phyloP scores from a whole-genome alignment of 768 basidiomycete species.

The Boletus insuetus region DNA sequence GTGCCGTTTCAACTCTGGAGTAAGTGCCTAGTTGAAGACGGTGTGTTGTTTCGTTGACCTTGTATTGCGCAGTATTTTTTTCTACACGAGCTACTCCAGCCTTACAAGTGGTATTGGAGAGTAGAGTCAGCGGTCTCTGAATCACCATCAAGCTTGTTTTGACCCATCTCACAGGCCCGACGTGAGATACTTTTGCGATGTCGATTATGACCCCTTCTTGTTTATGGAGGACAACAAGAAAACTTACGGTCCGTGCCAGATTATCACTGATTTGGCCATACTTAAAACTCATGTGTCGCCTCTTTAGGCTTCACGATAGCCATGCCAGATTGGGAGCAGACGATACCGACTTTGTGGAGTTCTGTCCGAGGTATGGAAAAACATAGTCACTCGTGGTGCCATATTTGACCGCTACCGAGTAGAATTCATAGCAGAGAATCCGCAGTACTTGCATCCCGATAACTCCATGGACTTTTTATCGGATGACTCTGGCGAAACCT shows the following conservation, averaged over 20 bases:
- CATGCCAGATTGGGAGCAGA: constrained; percentile 61
- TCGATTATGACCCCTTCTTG: constrained; percentile 50
- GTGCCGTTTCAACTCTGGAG: constrained; percentile 74
- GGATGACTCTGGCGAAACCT: constrained; percentile 60
- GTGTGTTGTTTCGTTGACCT: constrained; percentile 3
- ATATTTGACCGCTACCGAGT: constrained; percentile 35
- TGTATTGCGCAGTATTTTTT: constrained; percentile 47
- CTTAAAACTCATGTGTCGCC: background rate
- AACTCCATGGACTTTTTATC: constrained; percentile 67
- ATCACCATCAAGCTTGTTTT: background rate
- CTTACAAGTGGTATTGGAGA: constrained; percentile 62
- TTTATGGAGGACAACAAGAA: constrained; percentile 54
- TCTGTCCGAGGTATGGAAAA: constrained; percentile 49
- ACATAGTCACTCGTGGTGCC: constrained; percentile 17
- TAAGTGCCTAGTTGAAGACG: constrained; percentile 27
- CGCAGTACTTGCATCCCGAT: constrained; percentile 51
- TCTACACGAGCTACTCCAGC: constrained; percentile 48
- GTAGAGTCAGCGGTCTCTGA: constrained; percentile 42
- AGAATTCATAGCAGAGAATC: constrained; percentile 57
- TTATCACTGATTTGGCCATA: background rate
- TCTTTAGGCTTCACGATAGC: constrained; percentile 57
- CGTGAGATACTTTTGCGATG: constrained; percentile 54
- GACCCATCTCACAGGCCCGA: constrained; percentile 36
- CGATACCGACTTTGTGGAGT: constrained; percentile 63
- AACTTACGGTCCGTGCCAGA: constrained; percentile 42